Base-by-base conservation (phyloP, 1,139 yeast genomes). In the Suhomyces maxii region DNA sequence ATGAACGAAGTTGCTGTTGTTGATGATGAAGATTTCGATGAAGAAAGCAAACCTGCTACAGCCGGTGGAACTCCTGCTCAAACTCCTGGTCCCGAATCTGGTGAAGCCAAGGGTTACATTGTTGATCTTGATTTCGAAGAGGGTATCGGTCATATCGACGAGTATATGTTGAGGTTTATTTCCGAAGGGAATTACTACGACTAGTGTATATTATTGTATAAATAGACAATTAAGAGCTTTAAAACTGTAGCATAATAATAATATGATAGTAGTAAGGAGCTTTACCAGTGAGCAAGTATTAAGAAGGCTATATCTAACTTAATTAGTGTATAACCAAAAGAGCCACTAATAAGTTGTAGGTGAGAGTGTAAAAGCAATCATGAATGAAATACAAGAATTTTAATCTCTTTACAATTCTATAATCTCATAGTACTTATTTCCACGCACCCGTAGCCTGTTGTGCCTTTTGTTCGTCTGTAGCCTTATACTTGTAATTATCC, bases 91-190 rank as follows among this genome's bases (percentile, higher is more conserved):
- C 62, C 65, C 2, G 60, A 51, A 7, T 49, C 45, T 8, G 58
- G 52, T 13, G 64, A 53, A 12, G 54, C 52, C 10, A 11, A 49
- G 41, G 32, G 64, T 54, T 35, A 59, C 43, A 57, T 51, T 8
- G 57, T 56, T 18, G 72, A 71, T 13, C 77, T 71, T 14, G 89
- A 84, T 45, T 89, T 81, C 50, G 93, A 85, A 45, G 95, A 82
- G 34, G 80, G 79, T 2, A 79, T 88, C 44, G 96, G 96, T 6
- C 97, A 90, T 64, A 80, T 93, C 47, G 99, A 95, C 63, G 98
- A 95, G 75, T 95, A 91, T 68, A 95, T 95, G 99, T 82, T 95
- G 54, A 74, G 91, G 51, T 89, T 82, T 61, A 88, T 95, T 50
- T 95, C 96, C 49, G 84, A 84, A 49, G 97, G 97, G 0, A 81